Evolutionary conservation across 169 alveolate species (phyloP), one percentile per base, ranked within the genome.

Genomic region (Plasmodium ovale): DNA sequence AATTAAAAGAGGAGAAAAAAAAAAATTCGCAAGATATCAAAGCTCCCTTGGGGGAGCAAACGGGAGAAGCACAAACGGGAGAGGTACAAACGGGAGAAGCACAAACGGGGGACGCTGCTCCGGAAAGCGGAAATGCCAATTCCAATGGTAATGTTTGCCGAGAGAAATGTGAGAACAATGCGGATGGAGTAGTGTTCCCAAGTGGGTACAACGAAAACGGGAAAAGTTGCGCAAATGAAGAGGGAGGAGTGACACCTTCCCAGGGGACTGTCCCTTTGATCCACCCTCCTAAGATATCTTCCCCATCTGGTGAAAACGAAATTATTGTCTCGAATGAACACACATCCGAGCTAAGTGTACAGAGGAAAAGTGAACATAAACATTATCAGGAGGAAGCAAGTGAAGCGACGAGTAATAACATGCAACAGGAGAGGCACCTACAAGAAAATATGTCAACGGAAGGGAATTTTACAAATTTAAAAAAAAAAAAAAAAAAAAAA

Each of bases 1-100:
- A 73, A 49, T 37, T 73, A 12, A 73, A 62, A 64, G 54, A 77
- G 37, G 54, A 62, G n/a, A 42, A 42, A 35, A 42, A 37, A 77
- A 44, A n/a, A 10, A 54, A 68, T 6, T 35, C 47, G 0, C 23
- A 21, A 27, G 21, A 68, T 19, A 58, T 12, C 7, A 0, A n/a
- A 54, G 16, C 51, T 2, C 25, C 54, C 12, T 0, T 5, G 3
- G 37, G 10, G 35, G 60, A n/a, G 23, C 42, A 23, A n/a, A 19
- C 47, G 12, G 37, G 33, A 0, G 35, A 25, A 67, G 31, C 69
- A 7, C 25, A 58, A 3, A 1, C 0, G 1, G 39, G 10, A 0
- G 16, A 12, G 23, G 54, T 0, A 64, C 9, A 37, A 10, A 37
- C 10, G 3, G 33, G 7, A 6, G 27, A 35, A 31, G 31, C 56